These are phyloP conservation scores for Carex scoparia DNA, from an alignment of 176 grass and related monocot species.

Conservation along the genomic window DNA sequence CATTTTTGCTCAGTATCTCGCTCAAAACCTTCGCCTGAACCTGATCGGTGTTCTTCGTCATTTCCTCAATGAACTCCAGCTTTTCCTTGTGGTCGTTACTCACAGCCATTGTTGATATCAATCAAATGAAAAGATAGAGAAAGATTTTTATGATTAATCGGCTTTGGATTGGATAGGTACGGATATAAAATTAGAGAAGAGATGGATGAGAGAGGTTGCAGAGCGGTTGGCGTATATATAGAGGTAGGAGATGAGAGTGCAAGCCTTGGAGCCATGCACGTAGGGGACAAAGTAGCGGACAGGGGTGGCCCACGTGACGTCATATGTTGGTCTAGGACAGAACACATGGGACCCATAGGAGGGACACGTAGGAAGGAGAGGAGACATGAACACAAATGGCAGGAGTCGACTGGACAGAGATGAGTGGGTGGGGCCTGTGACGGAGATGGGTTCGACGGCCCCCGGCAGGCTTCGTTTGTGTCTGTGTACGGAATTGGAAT, in stretches of 20 bases:
- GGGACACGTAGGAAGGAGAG: slow-evolving; percentile 43
- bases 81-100: slow-evolving; percentile 63
- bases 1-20: slow-evolving; percentile 70
- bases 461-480: slow-evolving; percentile 20
- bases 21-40: slow-evolving; percentile 58
- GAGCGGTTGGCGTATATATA: slow-evolving; percentile 37
- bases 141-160: neutral
- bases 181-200: neutral
- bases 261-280: slow-evolving; percentile 50
- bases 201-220: slow-evolving; percentile 12
- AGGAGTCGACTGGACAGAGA: neutral
- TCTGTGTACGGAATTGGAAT: neutral
- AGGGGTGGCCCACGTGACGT: slow-evolving; percentile 52
- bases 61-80: slow-evolving; percentile 83
- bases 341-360: slow-evolving; percentile 48
- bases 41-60: slow-evolving; percentile 46
- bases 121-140: neutral
- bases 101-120: slow-evolving; percentile 32
- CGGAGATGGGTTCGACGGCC: slow-evolving; percentile 8
- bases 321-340: slow-evolving; percentile 15
- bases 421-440: neutral
- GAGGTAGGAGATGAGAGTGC: neutral
- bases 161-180: neutral
- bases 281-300: slow-evolving; percentile 27
- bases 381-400: slow-evolving; percentile 20